Evolutionary conservation across 225 moss, liverwort and hornwort genomes (phyloP).

Genomic region (Physcomitrellopsis africana): DNA sequence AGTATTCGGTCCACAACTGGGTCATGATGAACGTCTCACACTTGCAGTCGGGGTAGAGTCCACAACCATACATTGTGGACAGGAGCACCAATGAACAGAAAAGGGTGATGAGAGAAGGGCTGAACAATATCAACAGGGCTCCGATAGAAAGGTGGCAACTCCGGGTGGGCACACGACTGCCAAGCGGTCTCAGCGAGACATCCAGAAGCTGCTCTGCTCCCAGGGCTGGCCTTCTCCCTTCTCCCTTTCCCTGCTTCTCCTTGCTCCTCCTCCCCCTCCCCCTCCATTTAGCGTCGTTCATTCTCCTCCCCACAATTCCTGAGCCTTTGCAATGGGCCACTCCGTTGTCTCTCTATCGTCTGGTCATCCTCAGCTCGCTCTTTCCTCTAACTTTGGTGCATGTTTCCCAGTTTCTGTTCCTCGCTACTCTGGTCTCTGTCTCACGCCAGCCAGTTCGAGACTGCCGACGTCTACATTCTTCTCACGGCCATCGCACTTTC

Average conservation of each 20-base stretch:
- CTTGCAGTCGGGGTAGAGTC: no score
- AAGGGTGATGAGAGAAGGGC: no score
- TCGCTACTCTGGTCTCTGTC: constrained; percentile 47
- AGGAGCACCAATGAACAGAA: no score
- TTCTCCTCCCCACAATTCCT: neutral
- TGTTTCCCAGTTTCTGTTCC: constrained; percentile 21
- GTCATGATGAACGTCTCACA: no score
- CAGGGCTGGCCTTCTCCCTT: neutral
- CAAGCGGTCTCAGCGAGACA: constrained; percentile 17
- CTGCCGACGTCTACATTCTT: constrained; percentile 4
- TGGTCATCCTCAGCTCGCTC: constrained; percentile 21
- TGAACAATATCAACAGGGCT: neutral
- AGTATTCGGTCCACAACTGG: no score
- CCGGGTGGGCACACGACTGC: constrained; percentile 31
- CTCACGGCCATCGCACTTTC: constrained; percentile 10
- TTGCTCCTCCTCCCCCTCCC: neutral
- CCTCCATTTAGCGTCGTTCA: neutral
- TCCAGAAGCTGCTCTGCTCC: neutral
- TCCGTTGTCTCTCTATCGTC: constrained; percentile 23
- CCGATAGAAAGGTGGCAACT: constrained; percentile 13
- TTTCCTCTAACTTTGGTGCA: constrained; percentile 20
- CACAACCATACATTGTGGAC: no score
- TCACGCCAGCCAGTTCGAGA: constrained; percentile 28
- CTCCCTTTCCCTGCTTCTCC: neutral
- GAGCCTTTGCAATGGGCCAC: constrained; percentile 33